Percentiles rank a stretch among this genome's conserved stretches.
These are phyloP conservation scores for Colletotrichum filicis DNA, from an alignment of 2,329 filamentous ascomycete genomes.

Conservation along the genomic window DNA sequence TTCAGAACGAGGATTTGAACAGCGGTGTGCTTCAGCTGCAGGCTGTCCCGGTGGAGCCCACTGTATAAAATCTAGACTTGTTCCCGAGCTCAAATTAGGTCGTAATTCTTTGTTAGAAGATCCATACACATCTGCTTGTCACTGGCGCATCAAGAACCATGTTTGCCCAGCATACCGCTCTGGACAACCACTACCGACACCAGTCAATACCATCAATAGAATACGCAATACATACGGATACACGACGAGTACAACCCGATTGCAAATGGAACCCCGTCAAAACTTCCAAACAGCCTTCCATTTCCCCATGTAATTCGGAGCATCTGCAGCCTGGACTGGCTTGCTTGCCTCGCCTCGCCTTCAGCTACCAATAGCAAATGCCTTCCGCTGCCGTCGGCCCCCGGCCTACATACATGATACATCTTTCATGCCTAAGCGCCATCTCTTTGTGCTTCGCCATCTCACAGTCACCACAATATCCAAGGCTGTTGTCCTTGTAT, in stretches of 20 bases:
- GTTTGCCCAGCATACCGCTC: background rate
- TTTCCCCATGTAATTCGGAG: background rate
- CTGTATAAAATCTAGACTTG: background rate
- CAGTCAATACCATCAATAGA: too few species aligned
- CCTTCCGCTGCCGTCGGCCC: background rate
- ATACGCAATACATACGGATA: background rate
- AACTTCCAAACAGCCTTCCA: background rate
- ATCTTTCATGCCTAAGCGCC: background rate
- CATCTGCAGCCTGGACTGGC: background rate
- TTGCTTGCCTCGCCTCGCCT: background rate
- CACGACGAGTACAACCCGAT: background rate
- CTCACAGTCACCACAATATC: background rate
- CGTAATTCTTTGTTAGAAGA: background rate
- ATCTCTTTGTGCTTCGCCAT: background rate
- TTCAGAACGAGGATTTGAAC: background rate
- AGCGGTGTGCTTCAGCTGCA: background rate
- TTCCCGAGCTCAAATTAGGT: background rate
- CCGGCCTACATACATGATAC: background rate
- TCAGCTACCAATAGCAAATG: background rate
- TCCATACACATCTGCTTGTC: background rate
- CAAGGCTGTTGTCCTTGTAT: background rate
- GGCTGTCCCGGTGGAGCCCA: background rate
- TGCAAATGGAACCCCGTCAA: background rate
- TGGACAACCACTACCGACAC: background rate
- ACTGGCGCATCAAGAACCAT: constrained; percentile 5